Percentiles rank a stretch among this genome's conserved stretches.
Evolutionary conservation across 2,329 filamentous ascomycete genomes (phyloP).

Genomic region (Lasiodiplodia citricola): DNA sequence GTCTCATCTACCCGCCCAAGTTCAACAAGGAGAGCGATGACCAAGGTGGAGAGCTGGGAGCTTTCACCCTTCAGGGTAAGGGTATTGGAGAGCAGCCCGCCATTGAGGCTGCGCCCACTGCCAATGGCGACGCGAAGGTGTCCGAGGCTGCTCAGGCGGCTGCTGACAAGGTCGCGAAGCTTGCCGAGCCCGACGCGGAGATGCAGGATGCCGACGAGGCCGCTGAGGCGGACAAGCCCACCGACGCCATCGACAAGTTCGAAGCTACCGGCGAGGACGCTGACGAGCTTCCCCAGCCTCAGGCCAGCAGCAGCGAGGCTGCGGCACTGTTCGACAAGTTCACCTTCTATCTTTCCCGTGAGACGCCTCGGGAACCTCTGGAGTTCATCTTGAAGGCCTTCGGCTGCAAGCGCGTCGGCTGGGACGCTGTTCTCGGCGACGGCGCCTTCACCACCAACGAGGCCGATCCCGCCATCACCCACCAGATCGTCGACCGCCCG

Average conservation of each 20-base stretch:
- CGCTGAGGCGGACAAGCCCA: slow-evolving; percentile 37
- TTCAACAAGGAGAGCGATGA: slow-evolving; percentile 89
- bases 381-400: slow-evolving; percentile 94
- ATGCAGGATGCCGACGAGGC: slow-evolving; percentile 44
- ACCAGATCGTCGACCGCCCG: slow-evolving; percentile 94
- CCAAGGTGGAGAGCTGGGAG: slow-evolving; percentile 84
- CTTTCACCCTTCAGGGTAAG: slow-evolving; percentile 87
- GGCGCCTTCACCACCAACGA: slow-evolving; percentile 93
- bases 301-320: slow-evolving; percentile 67
- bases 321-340: slow-evolving; percentile 83
- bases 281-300: slow-evolving; percentile 83
- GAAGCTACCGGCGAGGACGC: slow-evolving; percentile 82
- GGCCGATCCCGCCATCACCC: slow-evolving; percentile 85
- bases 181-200: slow-evolving; percentile 35
- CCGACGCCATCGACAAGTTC: slow-evolving; percentile 81
- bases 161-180: slow-evolving; percentile 51
- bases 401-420: slow-evolving; percentile 93
- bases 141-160: slow-evolving; percentile 55
- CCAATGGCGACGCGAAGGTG: slow-evolving; percentile 37
- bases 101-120: slow-evolving; percentile 29
- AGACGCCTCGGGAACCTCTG: slow-evolving; percentile 86
- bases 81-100: slow-evolving; percentile 49
- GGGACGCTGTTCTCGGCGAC: slow-evolving; percentile 88
- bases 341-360: slow-evolving; percentile 91
- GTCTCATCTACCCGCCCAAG: slow-evolving; percentile 93